These are phyloP conservation scores for Oryza meyeriana DNA, from an alignment of 176 grass and related monocot species.

Conservation along the genomic window DNA sequence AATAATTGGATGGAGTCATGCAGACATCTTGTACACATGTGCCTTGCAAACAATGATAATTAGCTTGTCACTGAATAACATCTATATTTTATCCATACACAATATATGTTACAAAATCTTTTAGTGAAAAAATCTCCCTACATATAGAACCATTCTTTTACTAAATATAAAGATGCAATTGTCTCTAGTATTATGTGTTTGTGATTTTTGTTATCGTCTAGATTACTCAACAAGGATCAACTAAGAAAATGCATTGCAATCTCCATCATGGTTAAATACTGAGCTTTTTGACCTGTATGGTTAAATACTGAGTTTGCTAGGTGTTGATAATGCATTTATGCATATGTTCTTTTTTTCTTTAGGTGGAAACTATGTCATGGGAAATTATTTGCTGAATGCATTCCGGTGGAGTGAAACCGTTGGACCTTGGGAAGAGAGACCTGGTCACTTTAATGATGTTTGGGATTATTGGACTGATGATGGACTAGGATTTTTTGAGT, in stretches of 20 bases:
- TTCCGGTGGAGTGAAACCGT: slow-evolving; percentile 90
- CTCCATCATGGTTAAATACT: slow-evolving; percentile 4
- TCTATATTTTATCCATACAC: background rate
- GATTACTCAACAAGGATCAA: slow-evolving; percentile 13
- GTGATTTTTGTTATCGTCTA: background rate
- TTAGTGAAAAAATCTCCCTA: background rate
- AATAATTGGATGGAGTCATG: background rate
- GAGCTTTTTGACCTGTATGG: background rate
- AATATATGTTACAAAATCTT: background rate
- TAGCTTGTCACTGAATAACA: slow-evolving; percentile 3
- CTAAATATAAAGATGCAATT: background rate
- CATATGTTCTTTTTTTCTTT: slow-evolving; percentile 16
- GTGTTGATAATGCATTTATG: background rate
- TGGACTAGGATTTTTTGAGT: slow-evolving; percentile 92
- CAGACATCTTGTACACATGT: background rate
- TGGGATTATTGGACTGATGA: slow-evolving; percentile 96
- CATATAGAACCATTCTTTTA: background rate
- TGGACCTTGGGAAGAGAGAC: slow-evolving; percentile 84
- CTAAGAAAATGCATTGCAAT: slow-evolving; percentile 13
- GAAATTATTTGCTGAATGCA: slow-evolving; percentile 71
- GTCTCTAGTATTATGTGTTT: background rate
- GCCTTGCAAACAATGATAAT: background rate
- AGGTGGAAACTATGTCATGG: slow-evolving; percentile 92
- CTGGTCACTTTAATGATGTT: slow-evolving; percentile 85
- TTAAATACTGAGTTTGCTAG: slow-evolving; percentile 14